Conservation (phyloP, 345 rosid genomes). For the Microthlaspi erraticum region DNA sequence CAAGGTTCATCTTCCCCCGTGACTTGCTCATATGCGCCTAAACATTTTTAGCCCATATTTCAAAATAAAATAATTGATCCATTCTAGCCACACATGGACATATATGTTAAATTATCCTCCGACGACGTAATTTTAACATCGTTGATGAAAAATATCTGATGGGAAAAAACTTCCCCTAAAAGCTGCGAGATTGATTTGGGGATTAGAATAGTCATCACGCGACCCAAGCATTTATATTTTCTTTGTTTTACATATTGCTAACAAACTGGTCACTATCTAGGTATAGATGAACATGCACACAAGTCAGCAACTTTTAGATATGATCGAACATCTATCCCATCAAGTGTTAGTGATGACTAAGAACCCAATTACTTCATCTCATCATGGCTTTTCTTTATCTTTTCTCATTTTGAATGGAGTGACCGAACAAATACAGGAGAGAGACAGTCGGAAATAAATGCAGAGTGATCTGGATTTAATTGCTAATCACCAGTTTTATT, state of each 20-base stretch:
- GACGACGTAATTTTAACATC: not conserved
- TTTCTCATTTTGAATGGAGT: not conserved
- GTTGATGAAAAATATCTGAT: not conserved
- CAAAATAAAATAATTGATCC: not conserved
- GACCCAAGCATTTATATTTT: slow-evolving; percentile 4
- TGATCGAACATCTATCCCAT: slow-evolving; percentile 2
- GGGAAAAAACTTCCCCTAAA: not conserved
- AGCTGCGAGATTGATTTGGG: not conserved
- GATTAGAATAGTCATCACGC: not conserved
- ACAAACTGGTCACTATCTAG: not conserved
- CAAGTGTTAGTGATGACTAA: not conserved
- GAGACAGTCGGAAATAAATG: too few relatives aligned
- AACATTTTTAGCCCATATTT: slow-evolving; percentile 2
- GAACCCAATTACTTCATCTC: slow-evolving; percentile 15
- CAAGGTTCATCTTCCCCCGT: slow-evolving; percentile 29
- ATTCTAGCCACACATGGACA: slow-evolving; percentile 16
- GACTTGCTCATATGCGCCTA: slow-evolving; percentile 34
- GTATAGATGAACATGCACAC: not conserved
- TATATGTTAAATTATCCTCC: not conserved
- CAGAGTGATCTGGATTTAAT: too few relatives aligned
- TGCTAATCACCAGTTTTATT: too few relatives aligned
- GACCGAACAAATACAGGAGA: too few relatives aligned
- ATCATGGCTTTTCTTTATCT: slow-evolving; percentile 6
- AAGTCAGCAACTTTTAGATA: not conserved
- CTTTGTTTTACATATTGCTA: too few relatives aligned